A percentile compares a stretch with the other conserved stretches of the same genome.
phyloP scores from a whole-genome alignment of 176 grass and related monocot genomes.

The Neostapfia colusana region DNA sequence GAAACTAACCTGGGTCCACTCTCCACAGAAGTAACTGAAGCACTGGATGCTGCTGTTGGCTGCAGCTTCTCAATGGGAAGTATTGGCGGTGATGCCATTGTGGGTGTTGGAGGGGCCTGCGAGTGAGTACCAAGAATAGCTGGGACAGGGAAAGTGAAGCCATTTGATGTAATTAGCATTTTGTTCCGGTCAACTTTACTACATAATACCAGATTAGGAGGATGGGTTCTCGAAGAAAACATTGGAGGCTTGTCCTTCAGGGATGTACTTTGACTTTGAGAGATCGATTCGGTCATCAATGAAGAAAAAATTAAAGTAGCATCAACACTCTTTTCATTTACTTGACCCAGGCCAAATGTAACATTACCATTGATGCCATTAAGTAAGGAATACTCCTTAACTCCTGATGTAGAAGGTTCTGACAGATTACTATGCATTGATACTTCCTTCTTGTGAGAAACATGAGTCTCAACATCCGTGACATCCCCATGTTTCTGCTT shows the following conservation, averaged over 20 bases:
- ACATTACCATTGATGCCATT: constrained; percentile 1
- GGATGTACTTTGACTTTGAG: constrained; percentile 13
- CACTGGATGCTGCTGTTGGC: not conserved
- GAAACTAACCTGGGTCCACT: constrained; percentile 34
- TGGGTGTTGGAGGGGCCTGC: constrained; percentile 44
- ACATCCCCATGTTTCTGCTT: constrained; percentile 16
- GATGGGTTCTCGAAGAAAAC: constrained; percentile 20
- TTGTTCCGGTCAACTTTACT: constrained; percentile 32
- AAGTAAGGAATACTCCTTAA: constrained; percentile 19
- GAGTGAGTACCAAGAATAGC: constrained; percentile 28
- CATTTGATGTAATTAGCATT: constrained; percentile 27
- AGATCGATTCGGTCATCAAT: constrained; percentile 27
- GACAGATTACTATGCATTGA: constrained; percentile 20
- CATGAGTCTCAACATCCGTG: constrained; percentile 11
- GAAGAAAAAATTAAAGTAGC: constrained; percentile 27
- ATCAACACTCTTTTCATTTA: constrained; percentile 27
- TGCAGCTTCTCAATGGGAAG: constrained; percentile 34
- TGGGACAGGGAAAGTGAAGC: constrained; percentile 42
- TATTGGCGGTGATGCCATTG: constrained; percentile 41
- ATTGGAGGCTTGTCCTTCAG: constrained; percentile 31
- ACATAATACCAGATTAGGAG: constrained; percentile 31
- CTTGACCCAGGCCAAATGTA: constrained; percentile 11
- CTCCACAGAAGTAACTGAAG: constrained; percentile 29
- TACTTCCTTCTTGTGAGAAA: constrained; percentile 42
- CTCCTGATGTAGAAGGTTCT: constrained; percentile 24